phyloP scores from a whole-genome alignment of 306 rosid species.

The Macrotyloma uniflorum region DNA sequence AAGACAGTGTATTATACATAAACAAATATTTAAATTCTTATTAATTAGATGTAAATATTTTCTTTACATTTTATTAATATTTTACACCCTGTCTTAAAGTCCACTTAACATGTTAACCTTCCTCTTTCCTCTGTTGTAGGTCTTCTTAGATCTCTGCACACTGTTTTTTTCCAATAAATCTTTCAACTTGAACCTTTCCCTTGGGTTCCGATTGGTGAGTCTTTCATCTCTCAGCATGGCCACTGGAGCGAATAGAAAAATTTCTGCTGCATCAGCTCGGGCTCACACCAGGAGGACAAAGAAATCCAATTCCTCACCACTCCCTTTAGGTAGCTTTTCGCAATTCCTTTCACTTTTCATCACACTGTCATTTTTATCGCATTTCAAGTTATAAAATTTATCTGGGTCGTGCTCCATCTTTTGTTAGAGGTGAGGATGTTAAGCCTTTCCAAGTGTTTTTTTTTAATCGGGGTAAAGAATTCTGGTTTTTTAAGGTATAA shows the following conservation, averaged over 20 bases:
- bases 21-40: no score
- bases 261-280: constrained; percentile 81
- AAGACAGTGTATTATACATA: no score
- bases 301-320: constrained; percentile 44
- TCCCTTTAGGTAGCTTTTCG: constrained; percentile 59
- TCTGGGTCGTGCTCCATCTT: constrained; percentile 2
- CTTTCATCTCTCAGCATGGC: constrained; percentile 52
- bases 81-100: no score
- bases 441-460: background rate
- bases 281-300: constrained; percentile 72
- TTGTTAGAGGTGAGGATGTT: background rate
- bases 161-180: background rate
- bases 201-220: background rate
- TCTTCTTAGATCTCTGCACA: constrained; percentile 4
- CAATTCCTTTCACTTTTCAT: background rate
- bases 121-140: background rate
- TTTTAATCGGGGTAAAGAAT: background rate
- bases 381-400: background rate
- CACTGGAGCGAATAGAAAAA: constrained; percentile 59
- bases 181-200: background rate
- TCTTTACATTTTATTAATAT: no score
- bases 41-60: no score
- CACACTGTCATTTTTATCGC: background rate
- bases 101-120: background rate
- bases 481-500: background rate